Base-by-base conservation (phyloP, 2,329 filamentous ascomycete genomes). In the Emmonsiellopsis sp. region DNA sequence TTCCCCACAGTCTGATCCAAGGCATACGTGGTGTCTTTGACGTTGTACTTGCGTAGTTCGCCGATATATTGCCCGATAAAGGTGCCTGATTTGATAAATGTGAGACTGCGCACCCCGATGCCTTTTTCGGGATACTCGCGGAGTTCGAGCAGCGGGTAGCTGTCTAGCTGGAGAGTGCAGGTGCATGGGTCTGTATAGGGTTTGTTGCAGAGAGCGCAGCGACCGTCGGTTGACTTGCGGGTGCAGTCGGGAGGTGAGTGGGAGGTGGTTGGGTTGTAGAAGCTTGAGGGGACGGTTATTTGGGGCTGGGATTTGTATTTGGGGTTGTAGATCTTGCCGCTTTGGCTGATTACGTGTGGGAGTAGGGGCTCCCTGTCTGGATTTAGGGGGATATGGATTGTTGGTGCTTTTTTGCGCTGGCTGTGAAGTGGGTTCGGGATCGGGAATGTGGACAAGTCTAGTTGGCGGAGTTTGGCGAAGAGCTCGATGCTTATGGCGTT, bases 41-140 rank as follows among this genome's bases (percentile, higher is more conserved):
- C 3, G 10, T 42, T 26, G 1, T 20, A 3, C 3, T 56, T 57
- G 16, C 47, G 50, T 7, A 66, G 35, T 49, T 62, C 59, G 2
- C 67, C 67, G 3, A 64, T 13, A 41, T 58, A 67, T 30, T 64
- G 51, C 26, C 56, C 65, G 2, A 68, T 56, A 8, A 64, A 55
- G 5, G 64, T 59, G 1, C 60, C 59, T 10, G 50, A 40, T 13
- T 58, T 57, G 57, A 69, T 62, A 6, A 54, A 58, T 3, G 57
- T 30, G 11, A 71, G 60, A 6, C 61, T 54, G 6, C 68, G 65
- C 7, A 68, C 59, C 1, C 67, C 68, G n/a, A 63, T 55, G 13
- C 67, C 66, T n/a, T 55, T 65, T 7, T 57, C 4, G 3, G 42
- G 58, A 44, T 64, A 67, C 31, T 69, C 60, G 26, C 60, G 51